Base-by-base conservation (phyloP, 345 rosid genomes). In the Zanthoxylum bungeanum region DNA sequence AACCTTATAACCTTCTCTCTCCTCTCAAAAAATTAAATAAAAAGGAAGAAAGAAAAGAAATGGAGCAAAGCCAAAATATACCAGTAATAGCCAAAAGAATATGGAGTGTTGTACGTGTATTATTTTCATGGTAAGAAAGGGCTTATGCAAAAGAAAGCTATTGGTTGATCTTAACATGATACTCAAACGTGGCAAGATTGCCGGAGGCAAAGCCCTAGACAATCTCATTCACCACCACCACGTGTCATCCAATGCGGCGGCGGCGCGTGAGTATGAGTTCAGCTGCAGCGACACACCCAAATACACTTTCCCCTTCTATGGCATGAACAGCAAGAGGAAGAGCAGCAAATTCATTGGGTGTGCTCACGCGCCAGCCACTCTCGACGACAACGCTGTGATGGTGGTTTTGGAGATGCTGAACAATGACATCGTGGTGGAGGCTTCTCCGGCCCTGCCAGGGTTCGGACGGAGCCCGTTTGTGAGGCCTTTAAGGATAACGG, bases 201-300 rank as follows among this genome's bases (percentile, higher is more conserved):
- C 91, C 57, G 60, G 84, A 42, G 60, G 83, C 50, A 89, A 89
- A 70, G 88, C 88, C 70, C 75, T 85, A 2, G 76, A 76, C 40
- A 87, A 85, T 76, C 89, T 91, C 78, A 82, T 91, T 70, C 85
- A 81, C 90, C 81, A 77, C 81, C 83, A 75, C 82, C 78, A n/a
- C n/a, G n/a, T n/a, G n/a, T n/a, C 64, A 11, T 60, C 83, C 63
- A 47, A 16, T 72, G 3, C 52, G 12, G 12, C 52, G 5, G 30
- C 73, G 6, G n/a, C n/a, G 4, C 21, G 67, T 7, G 97, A 90
- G 66, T 94, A 94, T 75, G 98, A 94, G 85, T 92, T 94, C 89
- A 90, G 98, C 91, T 94, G 97, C 85, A 89, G 86, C 80, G 84
- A 81, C 87, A 94, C 93, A 64, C 98, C 98, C 21, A 77, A 72